A percentile compares a stretch with the other conserved stretches of the same genome.
Conservation (phyloP, 176 grass and related monocot genomes). For the Oryza punctata region DNA sequence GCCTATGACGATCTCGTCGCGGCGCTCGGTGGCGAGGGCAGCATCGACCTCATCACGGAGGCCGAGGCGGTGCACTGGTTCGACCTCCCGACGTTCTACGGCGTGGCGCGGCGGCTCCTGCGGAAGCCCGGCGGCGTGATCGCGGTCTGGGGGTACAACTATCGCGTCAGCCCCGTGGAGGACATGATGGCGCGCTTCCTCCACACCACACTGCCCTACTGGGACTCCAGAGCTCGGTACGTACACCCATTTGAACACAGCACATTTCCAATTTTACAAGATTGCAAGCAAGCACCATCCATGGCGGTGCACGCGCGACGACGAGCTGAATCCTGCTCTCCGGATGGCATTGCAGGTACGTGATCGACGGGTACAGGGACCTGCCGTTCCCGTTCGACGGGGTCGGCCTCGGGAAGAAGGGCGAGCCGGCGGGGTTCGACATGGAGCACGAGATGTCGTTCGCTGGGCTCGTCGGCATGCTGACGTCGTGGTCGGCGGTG, state of each 20-base stretch:
- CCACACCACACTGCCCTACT: constrained; percentile 26
- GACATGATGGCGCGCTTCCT: constrained; percentile 25
- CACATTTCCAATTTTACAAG: background rate
- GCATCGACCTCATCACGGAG: constrained; percentile 43
- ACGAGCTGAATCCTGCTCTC: background rate
- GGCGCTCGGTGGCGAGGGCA: constrained; percentile 37
- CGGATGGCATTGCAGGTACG: background rate
- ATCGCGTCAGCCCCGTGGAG: constrained; percentile 36
- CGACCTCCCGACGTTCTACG: constrained; percentile 52
- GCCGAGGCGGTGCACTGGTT: constrained; percentile 51
- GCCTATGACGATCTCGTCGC: constrained; percentile 26
- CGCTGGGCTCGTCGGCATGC: constrained; percentile 27
- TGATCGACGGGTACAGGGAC: constrained; percentile 8
- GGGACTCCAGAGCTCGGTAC: constrained; percentile 32
- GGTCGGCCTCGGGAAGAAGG: constrained; percentile 39
- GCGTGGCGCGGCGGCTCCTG: constrained; percentile 24
- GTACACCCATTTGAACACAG: background rate
- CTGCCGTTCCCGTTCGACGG: constrained; percentile 54
- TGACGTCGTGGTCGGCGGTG: constrained; percentile 38
- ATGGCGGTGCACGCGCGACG: background rate
- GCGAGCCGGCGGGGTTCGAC: constrained; percentile 24
- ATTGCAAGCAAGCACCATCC: background rate
- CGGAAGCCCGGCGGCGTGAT: constrained; percentile 43
- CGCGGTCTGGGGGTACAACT: constrained; percentile 52
- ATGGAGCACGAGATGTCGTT: constrained; percentile 47